A percentile compares a stretch with the other conserved stretches of the same genome.
phyloP scores from a whole-genome alignment of 768 basidiomycete species.

The Amanita exitialis region DNA sequence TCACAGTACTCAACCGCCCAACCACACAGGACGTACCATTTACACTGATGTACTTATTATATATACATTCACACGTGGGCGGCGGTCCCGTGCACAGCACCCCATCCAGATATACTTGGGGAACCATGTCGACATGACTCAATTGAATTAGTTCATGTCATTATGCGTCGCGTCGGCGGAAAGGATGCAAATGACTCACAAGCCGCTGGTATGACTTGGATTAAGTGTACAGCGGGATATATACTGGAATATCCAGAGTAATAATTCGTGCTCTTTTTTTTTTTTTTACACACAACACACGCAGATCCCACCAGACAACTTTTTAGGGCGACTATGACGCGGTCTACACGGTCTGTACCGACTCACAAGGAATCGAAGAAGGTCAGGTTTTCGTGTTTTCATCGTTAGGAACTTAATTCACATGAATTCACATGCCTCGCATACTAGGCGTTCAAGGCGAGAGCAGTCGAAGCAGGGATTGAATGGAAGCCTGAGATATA shows the following conservation, averaged over 20 bases:
- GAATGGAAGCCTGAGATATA: not conserved
- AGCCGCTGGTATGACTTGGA: not conserved
- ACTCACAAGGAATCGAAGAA: conserved; percentile 4
- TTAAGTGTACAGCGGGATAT: not conserved
- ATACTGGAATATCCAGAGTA: not conserved
- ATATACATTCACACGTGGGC: not conserved
- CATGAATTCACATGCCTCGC: not conserved
- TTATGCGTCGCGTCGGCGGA: not conserved
- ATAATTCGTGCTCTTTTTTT: no score
- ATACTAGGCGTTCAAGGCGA: conserved; percentile 1
- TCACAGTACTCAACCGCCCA: no score
- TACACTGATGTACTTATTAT: no score
- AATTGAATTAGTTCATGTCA: not conserved
- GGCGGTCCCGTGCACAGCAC: not conserved
- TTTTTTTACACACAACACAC: not conserved
- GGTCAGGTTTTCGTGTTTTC: not conserved
- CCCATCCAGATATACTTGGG: not conserved
- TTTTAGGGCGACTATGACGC: not conserved
- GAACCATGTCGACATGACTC: not conserved
- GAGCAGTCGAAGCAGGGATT: conserved; percentile 1
- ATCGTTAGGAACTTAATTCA: not conserved
- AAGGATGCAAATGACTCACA: not conserved
- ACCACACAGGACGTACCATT: no score
- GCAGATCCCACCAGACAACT: not conserved
- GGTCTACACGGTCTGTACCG: conserved; percentile 3